phyloP scores from a whole-genome alignment of 2,329 filamentous ascomycete genomes.

The Neonectria ditissima region DNA sequence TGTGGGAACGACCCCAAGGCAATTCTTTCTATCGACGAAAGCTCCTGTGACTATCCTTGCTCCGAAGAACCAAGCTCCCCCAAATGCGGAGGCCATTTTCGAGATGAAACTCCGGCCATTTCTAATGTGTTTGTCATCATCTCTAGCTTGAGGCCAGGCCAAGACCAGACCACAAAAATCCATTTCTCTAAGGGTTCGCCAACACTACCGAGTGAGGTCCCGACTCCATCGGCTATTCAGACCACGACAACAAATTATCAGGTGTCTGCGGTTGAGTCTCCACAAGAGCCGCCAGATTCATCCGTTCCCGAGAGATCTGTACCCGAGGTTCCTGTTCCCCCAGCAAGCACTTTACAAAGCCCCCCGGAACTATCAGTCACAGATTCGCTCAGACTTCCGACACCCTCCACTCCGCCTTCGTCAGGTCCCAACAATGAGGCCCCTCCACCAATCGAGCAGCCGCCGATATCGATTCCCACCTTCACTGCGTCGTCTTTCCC shows the following conservation, averaged over 20 bases:
- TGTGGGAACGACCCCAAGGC: conserved; percentile 50
- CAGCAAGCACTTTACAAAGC: neutral
- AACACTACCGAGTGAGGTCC: neutral
- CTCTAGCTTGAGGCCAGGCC: conserved; percentile 21
- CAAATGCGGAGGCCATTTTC: conserved; percentile 50
- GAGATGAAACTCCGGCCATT: conserved; percentile 40
- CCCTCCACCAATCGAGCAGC: neutral
- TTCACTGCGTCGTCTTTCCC: neutral
- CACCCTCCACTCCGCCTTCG: neutral
- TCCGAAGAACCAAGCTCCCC: conserved; percentile 44
- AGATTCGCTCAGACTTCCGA: neutral
- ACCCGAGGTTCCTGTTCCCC: conserved; percentile 5
- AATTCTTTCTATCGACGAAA: conserved; percentile 45
- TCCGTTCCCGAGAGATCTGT: conserved; percentile 3
- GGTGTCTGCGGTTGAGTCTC: conserved; percentile 15
- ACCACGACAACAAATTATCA: conserved; percentile 22
- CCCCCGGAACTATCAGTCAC: neutral
- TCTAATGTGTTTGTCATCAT: conserved; percentile 50
- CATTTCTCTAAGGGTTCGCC: conserved; percentile 12
- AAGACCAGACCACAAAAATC: conserved; percentile 25
- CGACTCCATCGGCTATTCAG: neutral
- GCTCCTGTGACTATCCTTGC: conserved; percentile 49
- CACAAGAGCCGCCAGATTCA: neutral
- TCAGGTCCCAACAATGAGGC: neutral
- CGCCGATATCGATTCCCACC: neutral